Evolutionary conservation across 2,329 filamentous ascomycete species (phyloP).

Genomic region (Diaporthe vexans): DNA sequence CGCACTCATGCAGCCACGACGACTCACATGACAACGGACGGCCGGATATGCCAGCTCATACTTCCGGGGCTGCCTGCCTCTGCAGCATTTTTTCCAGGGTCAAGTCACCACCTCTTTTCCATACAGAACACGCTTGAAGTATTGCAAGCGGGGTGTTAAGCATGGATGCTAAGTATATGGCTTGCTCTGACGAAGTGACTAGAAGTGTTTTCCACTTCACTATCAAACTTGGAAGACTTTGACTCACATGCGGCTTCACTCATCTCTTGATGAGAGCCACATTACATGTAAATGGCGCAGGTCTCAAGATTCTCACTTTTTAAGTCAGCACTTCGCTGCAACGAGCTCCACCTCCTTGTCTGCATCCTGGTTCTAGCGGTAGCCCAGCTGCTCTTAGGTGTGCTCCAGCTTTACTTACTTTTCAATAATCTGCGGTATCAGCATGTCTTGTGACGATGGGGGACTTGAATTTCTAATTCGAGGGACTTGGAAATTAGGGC

Average conservation of each 20-base stretch:
- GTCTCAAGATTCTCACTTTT: background rate
- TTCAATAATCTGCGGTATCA: background rate
- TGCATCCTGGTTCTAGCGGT: background rate
- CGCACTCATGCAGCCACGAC: slow-evolving; percentile 29
- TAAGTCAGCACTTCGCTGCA: background rate
- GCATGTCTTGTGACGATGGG: too few relatives aligned
- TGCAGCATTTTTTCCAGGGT: background rate
- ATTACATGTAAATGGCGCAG: background rate
- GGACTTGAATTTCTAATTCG: too few relatives aligned
- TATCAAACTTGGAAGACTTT: background rate
- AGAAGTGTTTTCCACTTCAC: background rate
- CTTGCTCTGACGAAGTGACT: background rate
- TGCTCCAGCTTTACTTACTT: background rate
- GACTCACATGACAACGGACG: slow-evolving; percentile 29
- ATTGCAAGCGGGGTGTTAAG: background rate
- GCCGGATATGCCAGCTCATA: slow-evolving; percentile 10
- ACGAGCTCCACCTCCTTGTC: background rate
- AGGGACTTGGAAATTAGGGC: too few relatives aligned
- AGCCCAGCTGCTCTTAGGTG: background rate
- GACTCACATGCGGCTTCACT: background rate
- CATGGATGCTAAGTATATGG: background rate
- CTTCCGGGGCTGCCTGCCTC: slow-evolving; percentile 5
- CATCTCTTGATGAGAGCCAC: too few relatives aligned
- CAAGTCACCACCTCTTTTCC: background rate
- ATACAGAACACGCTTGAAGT: background rate